Evolutionary conservation across 208 protist species (phyloP).

Genomic region (Naegleria lovaniensis): DNA sequence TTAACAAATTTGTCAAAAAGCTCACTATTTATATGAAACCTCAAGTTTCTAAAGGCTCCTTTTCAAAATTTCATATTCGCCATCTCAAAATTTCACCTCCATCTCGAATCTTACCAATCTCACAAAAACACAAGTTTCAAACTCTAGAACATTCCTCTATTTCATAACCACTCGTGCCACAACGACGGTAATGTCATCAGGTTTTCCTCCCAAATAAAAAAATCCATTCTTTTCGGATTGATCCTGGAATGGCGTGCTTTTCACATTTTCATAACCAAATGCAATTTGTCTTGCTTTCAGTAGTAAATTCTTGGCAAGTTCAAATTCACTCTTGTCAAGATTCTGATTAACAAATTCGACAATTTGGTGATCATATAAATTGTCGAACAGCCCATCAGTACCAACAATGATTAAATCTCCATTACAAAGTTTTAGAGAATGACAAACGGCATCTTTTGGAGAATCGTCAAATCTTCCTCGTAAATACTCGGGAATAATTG

Average conservation of each 20-base stretch:
- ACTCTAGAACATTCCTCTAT: too few species aligned
- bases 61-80: too few species aligned
- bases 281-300: not conserved
- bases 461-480: not conserved
- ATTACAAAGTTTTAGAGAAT: constrained; percentile 57
- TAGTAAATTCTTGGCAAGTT: not conserved
- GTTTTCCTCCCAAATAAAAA: constrained; percentile 1
- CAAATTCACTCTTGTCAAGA: not conserved
- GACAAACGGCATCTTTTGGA: constrained; percentile 43
- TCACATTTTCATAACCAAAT: not conserved
- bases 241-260: not conserved
- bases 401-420: constrained; percentile 76
- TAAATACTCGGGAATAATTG: constrained; percentile 54
- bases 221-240: not conserved
- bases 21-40: too few species aligned
- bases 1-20: too few species aligned
- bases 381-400: constrained; percentile 84
- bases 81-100: too few species aligned
- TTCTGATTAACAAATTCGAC: not conserved
- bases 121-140: too few species aligned
- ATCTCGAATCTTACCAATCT: too few species aligned
- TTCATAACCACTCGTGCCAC: not conserved
- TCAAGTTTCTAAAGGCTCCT: too few species aligned
- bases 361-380: constrained; percentile 51
- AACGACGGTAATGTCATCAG: constrained; percentile 9